Conservation (phyloP, 208 protist species). For the Leishmania aethiopica region DNA sequence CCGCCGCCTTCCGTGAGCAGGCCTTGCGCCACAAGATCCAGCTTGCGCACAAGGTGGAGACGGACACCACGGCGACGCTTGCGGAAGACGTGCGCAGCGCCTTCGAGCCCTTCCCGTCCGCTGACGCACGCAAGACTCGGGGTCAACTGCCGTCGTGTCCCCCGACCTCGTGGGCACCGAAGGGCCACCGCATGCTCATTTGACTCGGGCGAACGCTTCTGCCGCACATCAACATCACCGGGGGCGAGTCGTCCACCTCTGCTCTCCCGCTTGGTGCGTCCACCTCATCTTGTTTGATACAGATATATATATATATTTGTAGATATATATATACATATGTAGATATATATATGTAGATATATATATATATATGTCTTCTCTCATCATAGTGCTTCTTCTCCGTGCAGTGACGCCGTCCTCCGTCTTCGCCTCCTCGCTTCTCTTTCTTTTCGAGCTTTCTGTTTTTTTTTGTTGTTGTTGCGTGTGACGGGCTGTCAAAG, state of each 20-base stretch:
- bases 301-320: no score
- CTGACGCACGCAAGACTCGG: constrained; percentile 4
- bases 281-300: no score
- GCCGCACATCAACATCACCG: not conserved
- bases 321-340: no score
- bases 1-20: constrained; percentile 61
- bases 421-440: not conserved
- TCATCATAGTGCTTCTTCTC: not conserved
- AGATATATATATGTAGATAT: no score
- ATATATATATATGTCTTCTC: not conserved
- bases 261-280: not conserved
- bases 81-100: constrained; percentile 45
- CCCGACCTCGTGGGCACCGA: constrained; percentile 20
- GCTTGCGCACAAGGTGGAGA: constrained; percentile 58
- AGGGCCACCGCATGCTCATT: constrained; percentile 71
- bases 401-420: not conserved
- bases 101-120: constrained; percentile 27
- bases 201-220: constrained; percentile 2
- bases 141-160: constrained; percentile 9
- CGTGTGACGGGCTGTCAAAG: not conserved
- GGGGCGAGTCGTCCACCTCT: not conserved
- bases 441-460: not conserved
- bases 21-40: constrained; percentile 43
- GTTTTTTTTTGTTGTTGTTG: not conserved
- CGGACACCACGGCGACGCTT: constrained; percentile 47